Percentiles rank a stretch among this genome's conserved stretches.
Evolutionary conservation across 257 asterid species (phyloP).

Genomic region (Gentiana macrophylla): DNA sequence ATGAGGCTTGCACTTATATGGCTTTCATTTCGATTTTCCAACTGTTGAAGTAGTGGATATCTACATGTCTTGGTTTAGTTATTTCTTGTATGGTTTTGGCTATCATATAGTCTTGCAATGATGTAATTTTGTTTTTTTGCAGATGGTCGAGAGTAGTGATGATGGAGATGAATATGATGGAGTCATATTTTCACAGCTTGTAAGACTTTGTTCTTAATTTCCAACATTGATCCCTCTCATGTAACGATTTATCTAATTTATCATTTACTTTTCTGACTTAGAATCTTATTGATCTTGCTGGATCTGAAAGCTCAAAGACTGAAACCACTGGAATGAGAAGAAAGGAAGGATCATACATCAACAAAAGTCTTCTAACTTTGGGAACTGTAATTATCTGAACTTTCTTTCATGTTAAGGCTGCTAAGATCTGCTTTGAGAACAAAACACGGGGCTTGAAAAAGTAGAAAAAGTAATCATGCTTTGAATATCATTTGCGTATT

Average conservation of each 20-base stretch:
- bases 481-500: constrained; percentile 1
- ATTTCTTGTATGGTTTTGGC: neutral
- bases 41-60: no score
- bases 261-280: constrained; percentile 22
- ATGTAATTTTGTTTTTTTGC: constrained; percentile 8
- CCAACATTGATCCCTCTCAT: constrained; percentile 8
- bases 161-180: constrained; percentile 97
- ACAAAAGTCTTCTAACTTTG: constrained; percentile 95
- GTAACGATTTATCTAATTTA: constrained; percentile 3
- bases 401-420: neutral
- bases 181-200: constrained; percentile 93
- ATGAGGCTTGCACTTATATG: no score
- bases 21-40: no score
- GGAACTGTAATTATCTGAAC: constrained; percentile 65
- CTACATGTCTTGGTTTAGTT: neutral
- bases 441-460: neutral
- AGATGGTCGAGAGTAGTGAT: constrained; percentile 98
- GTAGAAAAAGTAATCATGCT: neutral
- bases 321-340: constrained; percentile 95
- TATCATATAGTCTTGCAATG: neutral
- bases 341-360: constrained; percentile 96
- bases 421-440: neutral
- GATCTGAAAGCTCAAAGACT: constrained; percentile 96
- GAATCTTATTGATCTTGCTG: constrained; percentile 96
- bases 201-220: constrained; percentile 23